Evolutionary conservation across 1,284 basidiomycete species (phyloP).

Genomic region (Leccinum pallidistipes): DNA sequence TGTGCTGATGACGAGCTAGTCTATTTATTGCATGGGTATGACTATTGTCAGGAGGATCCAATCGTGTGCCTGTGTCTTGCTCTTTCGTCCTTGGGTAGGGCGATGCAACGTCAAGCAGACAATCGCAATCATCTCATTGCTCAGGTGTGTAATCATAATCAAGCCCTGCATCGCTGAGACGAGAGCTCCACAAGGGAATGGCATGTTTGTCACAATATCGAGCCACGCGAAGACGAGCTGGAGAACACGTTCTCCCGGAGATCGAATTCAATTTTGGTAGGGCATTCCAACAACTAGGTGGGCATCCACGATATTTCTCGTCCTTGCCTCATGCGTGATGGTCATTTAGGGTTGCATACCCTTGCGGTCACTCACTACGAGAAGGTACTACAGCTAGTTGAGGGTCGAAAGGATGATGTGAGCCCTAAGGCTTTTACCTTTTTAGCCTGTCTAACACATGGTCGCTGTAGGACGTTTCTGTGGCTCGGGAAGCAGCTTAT

Average conservation of each 20-base stretch:
- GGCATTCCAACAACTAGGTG: slow-evolving; percentile 89
- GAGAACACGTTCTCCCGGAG: slow-evolving; percentile 50
- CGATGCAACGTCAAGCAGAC: slow-evolving; percentile 92
- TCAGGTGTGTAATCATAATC: slow-evolving; percentile 47
- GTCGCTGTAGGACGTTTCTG: slow-evolving; percentile 17
- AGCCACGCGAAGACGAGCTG: slow-evolving; percentile 45
- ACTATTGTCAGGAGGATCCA: slow-evolving; percentile 81
- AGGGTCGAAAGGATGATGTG: slow-evolving; percentile 33
- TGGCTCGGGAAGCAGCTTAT: slow-evolving; percentile 77
- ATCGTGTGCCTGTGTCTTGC: slow-evolving; percentile 82
- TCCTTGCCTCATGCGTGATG: not conserved
- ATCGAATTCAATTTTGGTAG: slow-evolving; percentile 93
- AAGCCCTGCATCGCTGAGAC: not conserved
- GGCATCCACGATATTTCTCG: slow-evolving; percentile 13
- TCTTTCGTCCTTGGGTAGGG: slow-evolving; percentile 83
- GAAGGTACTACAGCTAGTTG: slow-evolving; percentile 62
- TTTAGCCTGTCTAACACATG: not conserved
- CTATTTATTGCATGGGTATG: slow-evolving; percentile 87
- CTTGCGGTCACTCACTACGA: slow-evolving; percentile 86
- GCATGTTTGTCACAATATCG: slow-evolving; percentile 83
- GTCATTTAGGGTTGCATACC: slow-evolving; percentile 64
- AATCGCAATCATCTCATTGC: slow-evolving; percentile 87
- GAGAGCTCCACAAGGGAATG: slow-evolving; percentile 54
- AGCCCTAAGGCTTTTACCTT: slow-evolving; percentile 1
- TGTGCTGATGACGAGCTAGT: slow-evolving; percentile 45